Percentiles rank a stretch among this genome's conserved stretches.
These are phyloP conservation scores for Alternaria panax DNA, from an alignment of 2,329 filamentous ascomycete genomes.

Conservation along the genomic window DNA sequence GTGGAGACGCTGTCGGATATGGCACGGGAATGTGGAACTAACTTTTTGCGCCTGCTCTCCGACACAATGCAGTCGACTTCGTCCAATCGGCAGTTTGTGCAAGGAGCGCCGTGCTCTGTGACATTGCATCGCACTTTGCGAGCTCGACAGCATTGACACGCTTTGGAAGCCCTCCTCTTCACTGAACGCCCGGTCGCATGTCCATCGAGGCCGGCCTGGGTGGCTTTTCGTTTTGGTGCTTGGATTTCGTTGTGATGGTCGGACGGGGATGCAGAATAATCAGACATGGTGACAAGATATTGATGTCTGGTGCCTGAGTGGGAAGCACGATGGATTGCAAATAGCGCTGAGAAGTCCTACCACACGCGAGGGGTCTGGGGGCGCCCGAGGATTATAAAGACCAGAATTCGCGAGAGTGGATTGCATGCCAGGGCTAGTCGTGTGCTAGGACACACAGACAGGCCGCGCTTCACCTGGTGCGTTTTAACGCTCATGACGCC, in stretches of 20 bases:
- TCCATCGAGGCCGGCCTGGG: conserved; percentile 62
- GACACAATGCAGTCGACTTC: conserved; percentile 74
- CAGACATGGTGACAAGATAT: conserved; percentile 44
- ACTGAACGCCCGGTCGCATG: conserved; percentile 61
- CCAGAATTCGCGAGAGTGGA: conserved; percentile 43
- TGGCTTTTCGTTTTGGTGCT: conserved; percentile 65
- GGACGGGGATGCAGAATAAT: conserved; percentile 47
- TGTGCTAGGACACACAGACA: conserved; percentile 38
- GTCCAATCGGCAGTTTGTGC: conserved; percentile 85
- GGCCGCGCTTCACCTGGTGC: conserved; percentile 41
- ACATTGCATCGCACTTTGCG: conserved; percentile 95
- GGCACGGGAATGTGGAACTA: conserved; percentile 54
- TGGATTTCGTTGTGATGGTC: conserved; percentile 42
- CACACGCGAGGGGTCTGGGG: conserved; percentile 38
- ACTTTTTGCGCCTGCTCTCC: conserved; percentile 86
- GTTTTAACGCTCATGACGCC: conserved; percentile 47
- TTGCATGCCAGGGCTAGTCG: conserved; percentile 35
- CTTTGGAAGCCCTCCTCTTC: conserved; percentile 88
- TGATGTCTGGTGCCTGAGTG: conserved; percentile 20
- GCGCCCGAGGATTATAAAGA: conserved; percentile 43
- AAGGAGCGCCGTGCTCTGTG: conserved; percentile 82
- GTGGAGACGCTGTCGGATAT: conserved; percentile 31
- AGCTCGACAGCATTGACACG: conserved; percentile 85
- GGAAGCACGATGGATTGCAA: conserved; percentile 21
- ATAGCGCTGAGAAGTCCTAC: conserved; percentile 22